Percentiles rank a stretch among this genome's conserved stretches.
Evolutionary conservation across 495 filamentous ascomycete genomes (phyloP).

Genomic region (Apiosordaria backusii): DNA sequence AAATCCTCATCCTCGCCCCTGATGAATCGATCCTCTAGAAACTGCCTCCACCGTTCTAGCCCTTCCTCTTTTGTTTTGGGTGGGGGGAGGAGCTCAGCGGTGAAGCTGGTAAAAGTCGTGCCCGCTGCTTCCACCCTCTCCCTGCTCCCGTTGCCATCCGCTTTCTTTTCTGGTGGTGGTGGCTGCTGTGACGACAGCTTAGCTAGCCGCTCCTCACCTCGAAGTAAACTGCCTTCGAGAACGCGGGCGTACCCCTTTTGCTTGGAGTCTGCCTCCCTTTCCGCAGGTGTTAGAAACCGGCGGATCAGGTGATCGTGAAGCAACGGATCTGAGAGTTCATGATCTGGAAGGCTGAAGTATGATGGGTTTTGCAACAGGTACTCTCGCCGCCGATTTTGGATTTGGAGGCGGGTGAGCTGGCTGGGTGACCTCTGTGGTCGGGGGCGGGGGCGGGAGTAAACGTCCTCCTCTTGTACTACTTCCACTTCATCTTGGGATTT

Average conservation of each 20-base stretch:
- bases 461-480: no score
- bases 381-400: constrained; percentile 43
- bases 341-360: constrained; percentile 41
- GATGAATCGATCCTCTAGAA: constrained; percentile 67
- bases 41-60: constrained; percentile 59
- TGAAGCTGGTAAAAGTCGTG: constrained; percentile 45
- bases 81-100: constrained; percentile 55
- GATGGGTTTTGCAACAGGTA: constrained; percentile 39
- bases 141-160: constrained; percentile 13
- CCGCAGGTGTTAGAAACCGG: constrained; percentile 68
- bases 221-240: constrained; percentile 65
- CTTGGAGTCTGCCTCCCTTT: constrained; percentile 68
- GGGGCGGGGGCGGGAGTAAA: constrained; percentile 28
- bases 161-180: constrained; percentile 39
- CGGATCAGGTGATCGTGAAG: constrained; percentile 77
- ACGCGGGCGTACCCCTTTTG: constrained; percentile 70
- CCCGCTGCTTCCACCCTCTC: background rate
- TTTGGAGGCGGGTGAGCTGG: constrained; percentile 33
- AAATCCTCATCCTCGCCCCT: constrained; percentile 71
- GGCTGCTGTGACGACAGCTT: constrained; percentile 37
- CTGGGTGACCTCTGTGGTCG: constrained; percentile 36
- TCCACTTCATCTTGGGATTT: background rate
- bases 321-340: constrained; percentile 63
- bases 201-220: constrained; percentile 69
- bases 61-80: constrained; percentile 63